Percentiles rank a stretch among this genome's conserved stretches.
Evolutionary conservation across 306 rosid genomes (phyloP).

Genomic region (Quercus robur): DNA sequence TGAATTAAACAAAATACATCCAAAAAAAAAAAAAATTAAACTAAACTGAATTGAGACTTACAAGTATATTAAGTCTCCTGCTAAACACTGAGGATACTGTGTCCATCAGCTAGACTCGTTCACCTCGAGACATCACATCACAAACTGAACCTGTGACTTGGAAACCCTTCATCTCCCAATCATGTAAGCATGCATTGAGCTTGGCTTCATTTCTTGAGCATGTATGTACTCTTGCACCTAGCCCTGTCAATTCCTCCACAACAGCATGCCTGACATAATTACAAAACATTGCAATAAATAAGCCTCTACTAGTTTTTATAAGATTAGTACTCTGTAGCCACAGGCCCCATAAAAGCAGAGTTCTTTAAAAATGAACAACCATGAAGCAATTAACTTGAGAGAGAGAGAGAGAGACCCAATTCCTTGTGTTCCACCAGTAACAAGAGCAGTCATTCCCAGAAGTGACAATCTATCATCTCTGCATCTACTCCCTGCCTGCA

Average conservation of each 20-base stretch:
- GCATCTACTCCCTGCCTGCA: no score
- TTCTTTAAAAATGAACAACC: no score
- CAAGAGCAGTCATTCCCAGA: constrained; percentile 43
- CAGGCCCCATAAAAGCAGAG: no score
- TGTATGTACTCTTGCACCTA: constrained; percentile 28
- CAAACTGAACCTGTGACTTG: constrained; percentile 25
- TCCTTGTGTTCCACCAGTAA: constrained; percentile 47
- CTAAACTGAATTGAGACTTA: background rate
- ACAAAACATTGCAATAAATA: background rate
- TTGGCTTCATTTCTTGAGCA: constrained; percentile 26
- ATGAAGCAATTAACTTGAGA: background rate
- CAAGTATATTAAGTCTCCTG: constrained; percentile 37
- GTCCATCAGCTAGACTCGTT: constrained; percentile 15
- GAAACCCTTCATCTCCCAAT: constrained; percentile 27
- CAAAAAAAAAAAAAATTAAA: no score
- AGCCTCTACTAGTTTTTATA: no score
- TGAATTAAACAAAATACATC: background rate
- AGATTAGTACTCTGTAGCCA: no score
- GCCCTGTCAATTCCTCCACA: constrained; percentile 30
- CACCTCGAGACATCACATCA: constrained; percentile 17
- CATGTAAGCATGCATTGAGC: constrained; percentile 18
- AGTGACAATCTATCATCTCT: constrained; percentile 32
- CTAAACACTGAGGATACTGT: constrained; percentile 21
- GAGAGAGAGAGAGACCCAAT: constrained; percentile 23
- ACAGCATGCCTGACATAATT: constrained; percentile 15